Evolutionary conservation across 169 alveolate species (phyloP), one percentile per base, ranked within the genome.

Genomic region (Plasmodium cynomolgi): DNA sequence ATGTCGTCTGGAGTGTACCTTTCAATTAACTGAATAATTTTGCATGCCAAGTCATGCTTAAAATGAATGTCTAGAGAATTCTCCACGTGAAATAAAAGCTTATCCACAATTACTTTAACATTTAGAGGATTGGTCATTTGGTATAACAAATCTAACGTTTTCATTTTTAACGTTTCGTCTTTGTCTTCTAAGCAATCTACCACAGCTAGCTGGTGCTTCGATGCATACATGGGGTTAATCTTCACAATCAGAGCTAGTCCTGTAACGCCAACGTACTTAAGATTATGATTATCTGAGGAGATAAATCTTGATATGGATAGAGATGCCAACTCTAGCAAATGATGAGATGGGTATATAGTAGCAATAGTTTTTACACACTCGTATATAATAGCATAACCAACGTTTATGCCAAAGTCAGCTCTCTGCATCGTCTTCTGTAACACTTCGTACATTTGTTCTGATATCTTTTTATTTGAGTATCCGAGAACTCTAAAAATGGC

Each of bases 121-220:
- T 98, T 98, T 58, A 97, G 93, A 47, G 98, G 96, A 83, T 98
- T 98, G 13, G 99, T 98, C 99, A 98, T 98, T 91, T 97, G 98
- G 93, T 95, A 98, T 56, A 98, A 96, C 41, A 98, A 94, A 91
- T 98, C 99, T 56, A 98, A 95, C 26, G 99, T 98, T 91, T 98
- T 97, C 82, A 97, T 97, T 93, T 98, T 97, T 23, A 98, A 95
- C 29, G 99, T 98, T 83, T 98, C 99, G 91, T 99, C 99, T 26
- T 98, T 96, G 91, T 97, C 99, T 96, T 99, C 99, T n/a, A 98
- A 93, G 75, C 99, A 98, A 62, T 98, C 98, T 3, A 98, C 99
- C 1, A 98, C 98, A 34, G 96, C 97, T 93, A 96, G 92, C 96
- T 98, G 97, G 96, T 98, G 98, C 68, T 97, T 96, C 86, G 96